A percentile compares a stretch with the other conserved stretches of the same genome.
Conservation (phyloP, 1,139 yeast genomes). For the Pichia sp. region DNA sequence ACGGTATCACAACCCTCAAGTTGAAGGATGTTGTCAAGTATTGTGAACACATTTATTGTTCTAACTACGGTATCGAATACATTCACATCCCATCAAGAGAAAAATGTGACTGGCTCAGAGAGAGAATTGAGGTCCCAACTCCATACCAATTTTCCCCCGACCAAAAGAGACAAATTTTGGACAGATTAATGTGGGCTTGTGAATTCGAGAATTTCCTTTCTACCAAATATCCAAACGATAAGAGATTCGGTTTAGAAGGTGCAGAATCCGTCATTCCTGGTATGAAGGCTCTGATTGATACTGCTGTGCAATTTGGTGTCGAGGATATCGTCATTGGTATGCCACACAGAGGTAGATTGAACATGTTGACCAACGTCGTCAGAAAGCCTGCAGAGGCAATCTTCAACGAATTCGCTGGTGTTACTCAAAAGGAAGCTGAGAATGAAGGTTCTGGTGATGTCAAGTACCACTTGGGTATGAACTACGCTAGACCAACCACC, state of each 20-base stretch:
- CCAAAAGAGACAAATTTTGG: conserved; percentile 93
- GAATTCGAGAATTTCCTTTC: conserved; percentile 89
- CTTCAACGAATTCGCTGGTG: conserved; percentile 92
- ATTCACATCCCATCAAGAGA: conserved; percentile 94
- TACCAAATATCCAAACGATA: conserved; percentile 95
- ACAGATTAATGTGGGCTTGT: conserved; percentile 94
- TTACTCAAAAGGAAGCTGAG: conserved; percentile 51
- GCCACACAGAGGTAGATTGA: conserved; percentile 99
- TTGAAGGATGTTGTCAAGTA: conserved; percentile 69
- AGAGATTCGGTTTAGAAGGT: conserved; percentile 98
- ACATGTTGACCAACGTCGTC: conserved; percentile 95
- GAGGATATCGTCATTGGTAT: conserved; percentile 97
- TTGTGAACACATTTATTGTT: conserved; percentile 84
- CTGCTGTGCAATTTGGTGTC: conserved; percentile 86
- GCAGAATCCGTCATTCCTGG: conserved; percentile 96
- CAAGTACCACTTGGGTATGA: conserved; percentile 98
- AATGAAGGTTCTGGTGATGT: conserved; percentile 96
- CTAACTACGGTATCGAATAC: conserved; percentile 87
- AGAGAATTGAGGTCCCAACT: conserved; percentile 85
- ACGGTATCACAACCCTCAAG: conserved; percentile 55
- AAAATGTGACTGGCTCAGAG: conserved; percentile 98
- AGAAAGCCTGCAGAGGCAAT: conserved; percentile 98
- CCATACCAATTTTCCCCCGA: conserved; percentile 82
- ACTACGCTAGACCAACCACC: conserved; percentile 97
- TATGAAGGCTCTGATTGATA: conserved; percentile 91